Evolutionary conservation across 352 stramenopile genomes (phyloP), one percentile per base, ranked within the genome.

Genomic region (Phytophthora parvispora): DNA sequence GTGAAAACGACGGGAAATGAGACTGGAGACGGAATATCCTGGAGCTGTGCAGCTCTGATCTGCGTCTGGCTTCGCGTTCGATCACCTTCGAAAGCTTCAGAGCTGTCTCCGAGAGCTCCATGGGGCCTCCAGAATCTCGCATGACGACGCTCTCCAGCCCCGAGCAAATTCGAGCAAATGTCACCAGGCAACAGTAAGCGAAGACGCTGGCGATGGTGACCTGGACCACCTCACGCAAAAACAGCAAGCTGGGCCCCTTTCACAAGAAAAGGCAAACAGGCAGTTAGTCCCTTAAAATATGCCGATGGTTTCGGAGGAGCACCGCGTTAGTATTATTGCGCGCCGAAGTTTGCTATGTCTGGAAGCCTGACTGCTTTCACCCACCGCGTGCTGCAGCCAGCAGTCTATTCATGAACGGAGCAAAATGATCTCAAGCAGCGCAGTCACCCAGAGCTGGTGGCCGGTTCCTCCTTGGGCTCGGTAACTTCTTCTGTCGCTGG

Each of bases 41-140:
- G 20, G 69, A 70, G 45, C 48, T 75, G 49, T 75, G 67, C 12
- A 80, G 24, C 12, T 64, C 69, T 13, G 82, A 88, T 2, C 69
- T 66, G 2, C 83, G 81, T 59, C 86, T 79, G 13, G 78, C 72
- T 48, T 92, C 83, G 4, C 78, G 78, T 50, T 93, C 80, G 45
- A 92, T 93, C 27, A 93, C 83, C 38, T 80, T 70, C 1, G 86
- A 92, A 9, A 93, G 78, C 54, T 80, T 84, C 10, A 92, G 67
- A 42, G 83, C 86, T 22, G 82, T 93, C 13, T 87, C 78, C 9
- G 83, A 75, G 16, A 93, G 75, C 59, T 83, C 77, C 15, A 69
- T 51, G 15, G 50, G 4, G 2, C 29, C 56, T 47, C 13, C n/a
- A 42, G 48, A 58, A n/a, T 27, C 55, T 48, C 27, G 31, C 53